Conservation (phyloP, 345 rosid genomes). For the Physaria fendleri region DNA sequence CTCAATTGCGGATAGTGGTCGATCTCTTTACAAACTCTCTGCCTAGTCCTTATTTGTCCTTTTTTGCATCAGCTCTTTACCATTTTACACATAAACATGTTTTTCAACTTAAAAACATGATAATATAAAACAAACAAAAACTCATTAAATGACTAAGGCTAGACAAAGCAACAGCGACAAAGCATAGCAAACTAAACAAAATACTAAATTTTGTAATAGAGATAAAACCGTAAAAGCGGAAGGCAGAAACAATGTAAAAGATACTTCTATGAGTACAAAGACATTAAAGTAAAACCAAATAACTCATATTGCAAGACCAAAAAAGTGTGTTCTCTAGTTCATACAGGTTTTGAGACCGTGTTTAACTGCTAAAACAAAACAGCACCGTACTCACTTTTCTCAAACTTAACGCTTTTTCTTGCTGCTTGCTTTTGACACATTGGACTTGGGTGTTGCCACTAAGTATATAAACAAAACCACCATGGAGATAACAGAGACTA, state of each 20-base stretch:
- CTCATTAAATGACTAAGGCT: too few species aligned
- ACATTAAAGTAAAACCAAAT: slow-evolving; percentile 15
- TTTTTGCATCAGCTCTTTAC: too few species aligned
- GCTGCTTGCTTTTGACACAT: slow-evolving; percentile 55
- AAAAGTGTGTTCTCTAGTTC: slow-evolving; percentile 22
- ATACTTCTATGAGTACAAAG: background rate
- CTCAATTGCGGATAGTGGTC: too few species aligned
- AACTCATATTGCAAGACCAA: slow-evolving; percentile 16
- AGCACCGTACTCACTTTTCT: slow-evolving; percentile 2
- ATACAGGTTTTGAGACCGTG: slow-evolving; percentile 21
- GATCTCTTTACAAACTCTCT: too few species aligned
- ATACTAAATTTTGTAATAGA: too few species aligned
- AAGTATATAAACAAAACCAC: slow-evolving; percentile 65
- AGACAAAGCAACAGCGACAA: too few species aligned
- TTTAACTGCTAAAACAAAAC: slow-evolving; percentile 12
- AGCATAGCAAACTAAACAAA: too few species aligned
- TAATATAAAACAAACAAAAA: too few species aligned
- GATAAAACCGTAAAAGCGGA: too few species aligned
- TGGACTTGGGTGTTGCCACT: slow-evolving; percentile 58
- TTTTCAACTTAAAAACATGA: too few species aligned
- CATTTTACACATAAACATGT: too few species aligned
- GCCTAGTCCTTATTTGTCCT: too few species aligned
- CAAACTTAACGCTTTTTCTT: slow-evolving; percentile 71
- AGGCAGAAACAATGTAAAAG: background rate
- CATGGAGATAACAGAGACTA: slow-evolving; percentile 70